Evolutionary conservation across 805 yeast genomes (phyloP).

Genomic region (Candida maesae): DNA sequence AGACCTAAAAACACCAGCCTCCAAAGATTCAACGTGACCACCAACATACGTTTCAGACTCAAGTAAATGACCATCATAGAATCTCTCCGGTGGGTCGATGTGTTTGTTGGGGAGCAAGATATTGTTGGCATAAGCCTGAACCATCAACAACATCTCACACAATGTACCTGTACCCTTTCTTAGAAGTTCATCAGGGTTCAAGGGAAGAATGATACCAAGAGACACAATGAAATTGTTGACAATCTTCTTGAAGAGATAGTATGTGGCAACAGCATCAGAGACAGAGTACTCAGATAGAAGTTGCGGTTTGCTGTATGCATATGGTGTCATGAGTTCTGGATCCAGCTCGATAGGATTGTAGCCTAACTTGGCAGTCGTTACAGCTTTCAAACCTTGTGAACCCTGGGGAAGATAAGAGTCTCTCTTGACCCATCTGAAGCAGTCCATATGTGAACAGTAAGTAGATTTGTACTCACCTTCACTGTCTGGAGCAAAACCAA

Average conservation of each 20-base stretch:
- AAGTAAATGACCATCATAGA: slow-evolving; percentile 88
- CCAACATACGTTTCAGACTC: slow-evolving; percentile 98
- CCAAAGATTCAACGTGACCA: slow-evolving; percentile 96
- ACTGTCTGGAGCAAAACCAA: slow-evolving; percentile 85
- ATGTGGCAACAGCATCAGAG: slow-evolving; percentile 99
- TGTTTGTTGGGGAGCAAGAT: slow-evolving; percentile 92
- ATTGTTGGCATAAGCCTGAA: slow-evolving; percentile 77
- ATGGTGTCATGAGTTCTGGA: slow-evolving; percentile 97
- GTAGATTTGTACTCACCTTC: slow-evolving; percentile 93
- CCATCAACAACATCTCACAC: slow-evolving; percentile 97
- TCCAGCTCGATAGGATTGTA: slow-evolving; percentile 95
- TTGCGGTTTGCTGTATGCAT: slow-evolving; percentile 93
- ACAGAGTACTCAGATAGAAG: slow-evolving; percentile 93
- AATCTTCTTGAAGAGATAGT: slow-evolving; percentile 90
- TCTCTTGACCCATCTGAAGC: slow-evolving; percentile 96
- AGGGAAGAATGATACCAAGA: slow-evolving; percentile 89
- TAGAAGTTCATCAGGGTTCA: slow-evolving; percentile 93
- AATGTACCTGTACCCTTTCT: slow-evolving; percentile 98
- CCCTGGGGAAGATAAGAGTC: slow-evolving; percentile 98
- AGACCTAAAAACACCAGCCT: slow-evolving; percentile 95
- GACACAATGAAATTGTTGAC: slow-evolving; percentile 97
- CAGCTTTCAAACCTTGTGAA: slow-evolving; percentile 96
- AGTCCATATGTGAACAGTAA: slow-evolving; percentile 95
- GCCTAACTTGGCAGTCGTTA: slow-evolving; percentile 91
- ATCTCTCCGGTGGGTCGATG: slow-evolving; percentile 88